A percentile compares a stretch with the other conserved stretches of the same genome.
Evolutionary conservation across 306 rosid genomes (phyloP).

Genomic region (Vigna nakashimae): DNA sequence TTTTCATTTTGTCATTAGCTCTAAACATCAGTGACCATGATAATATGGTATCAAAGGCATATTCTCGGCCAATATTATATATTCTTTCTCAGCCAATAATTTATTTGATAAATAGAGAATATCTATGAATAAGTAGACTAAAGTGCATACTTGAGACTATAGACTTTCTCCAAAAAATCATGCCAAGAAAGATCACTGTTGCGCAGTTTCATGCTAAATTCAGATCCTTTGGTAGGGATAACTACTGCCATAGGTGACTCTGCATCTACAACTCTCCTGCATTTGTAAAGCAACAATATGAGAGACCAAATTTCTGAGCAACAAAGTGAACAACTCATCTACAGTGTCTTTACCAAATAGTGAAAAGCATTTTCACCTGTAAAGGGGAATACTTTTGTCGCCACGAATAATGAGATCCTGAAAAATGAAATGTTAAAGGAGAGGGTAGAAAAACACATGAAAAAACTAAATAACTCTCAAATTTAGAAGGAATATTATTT

Average conservation of each 20-base stretch:
- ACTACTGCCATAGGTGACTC: constrained; percentile 81
- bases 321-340: constrained; percentile 34
- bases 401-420: constrained; percentile 95
- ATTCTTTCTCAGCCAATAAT: neutral
- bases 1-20: constrained; percentile 33
- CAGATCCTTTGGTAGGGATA: constrained; percentile 65
- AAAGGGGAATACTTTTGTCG: constrained; percentile 80
- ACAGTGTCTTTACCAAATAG: constrained; percentile 28
- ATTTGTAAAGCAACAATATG: constrained; percentile 51
- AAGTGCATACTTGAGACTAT: constrained; percentile 65
- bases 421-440: constrained; percentile 16
- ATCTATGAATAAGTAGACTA: constrained; percentile 2
- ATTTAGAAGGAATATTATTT: too few relatives aligned
- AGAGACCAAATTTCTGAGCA: constrained; percentile 38
- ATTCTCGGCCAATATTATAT: constrained; percentile 32
- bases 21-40: constrained; percentile 19
- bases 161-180: constrained; percentile 73
- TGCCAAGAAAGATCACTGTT: constrained; percentile 79
- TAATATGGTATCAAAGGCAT: constrained; percentile 1
- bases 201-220: constrained; percentile 70
- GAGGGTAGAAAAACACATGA: constrained; percentile 18
- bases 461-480: constrained; percentile 33
- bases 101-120: constrained; percentile 22
- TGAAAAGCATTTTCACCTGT: constrained; percentile 65
- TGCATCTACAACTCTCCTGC: constrained; percentile 93